Evolutionary conservation across 768 basidiomycete species (phyloP).

Genomic region (Kondoa malvinella): DNA sequence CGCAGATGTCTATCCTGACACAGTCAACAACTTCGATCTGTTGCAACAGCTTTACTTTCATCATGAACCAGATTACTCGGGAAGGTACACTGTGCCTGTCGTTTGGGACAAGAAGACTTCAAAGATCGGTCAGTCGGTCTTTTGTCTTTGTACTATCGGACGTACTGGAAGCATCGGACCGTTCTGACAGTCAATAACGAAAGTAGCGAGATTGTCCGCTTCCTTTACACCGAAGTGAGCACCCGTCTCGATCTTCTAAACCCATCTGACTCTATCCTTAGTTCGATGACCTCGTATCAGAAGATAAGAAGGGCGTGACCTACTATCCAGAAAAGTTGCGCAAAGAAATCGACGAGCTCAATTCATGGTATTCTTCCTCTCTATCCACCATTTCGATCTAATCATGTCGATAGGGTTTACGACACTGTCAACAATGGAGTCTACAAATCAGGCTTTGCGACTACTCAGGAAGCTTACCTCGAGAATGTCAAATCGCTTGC

Average conservation of each 20-base stretch:
- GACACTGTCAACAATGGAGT: constrained; percentile 40
- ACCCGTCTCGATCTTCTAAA: background rate
- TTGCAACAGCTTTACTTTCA: constrained; percentile 72
- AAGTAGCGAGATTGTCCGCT: constrained; percentile 66
- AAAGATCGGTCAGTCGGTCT: constrained; percentile 13
- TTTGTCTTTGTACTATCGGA: background rate
- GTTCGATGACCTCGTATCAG: constrained; percentile 17
- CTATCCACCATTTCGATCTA: too few species aligned
- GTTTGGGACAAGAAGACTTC: constrained; percentile 76
- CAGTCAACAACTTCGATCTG: constrained; percentile 35
- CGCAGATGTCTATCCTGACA: constrained; percentile 52
- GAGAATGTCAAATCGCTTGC: constrained; percentile 57
- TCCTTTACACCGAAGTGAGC: constrained; percentile 47
- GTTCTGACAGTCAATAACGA: constrained; percentile 90
- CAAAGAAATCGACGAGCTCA: constrained; percentile 62
- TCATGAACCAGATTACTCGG: constrained; percentile 52
- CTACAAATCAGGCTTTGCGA: constrained; percentile 78
- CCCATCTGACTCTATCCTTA: background rate
- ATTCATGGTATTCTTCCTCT: constrained; percentile 54
- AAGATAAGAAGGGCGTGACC: constrained; percentile 31
- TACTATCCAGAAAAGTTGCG: constrained; percentile 60
- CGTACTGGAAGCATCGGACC: constrained; percentile 17
- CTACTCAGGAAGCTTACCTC: constrained; percentile 61
- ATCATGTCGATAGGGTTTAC: constrained; percentile 15
- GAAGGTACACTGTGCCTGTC: constrained; percentile 66